These are phyloP conservation scores for Quercus lobata DNA, from an alignment of 331 rosid genomes.

Conservation along the genomic window DNA sequence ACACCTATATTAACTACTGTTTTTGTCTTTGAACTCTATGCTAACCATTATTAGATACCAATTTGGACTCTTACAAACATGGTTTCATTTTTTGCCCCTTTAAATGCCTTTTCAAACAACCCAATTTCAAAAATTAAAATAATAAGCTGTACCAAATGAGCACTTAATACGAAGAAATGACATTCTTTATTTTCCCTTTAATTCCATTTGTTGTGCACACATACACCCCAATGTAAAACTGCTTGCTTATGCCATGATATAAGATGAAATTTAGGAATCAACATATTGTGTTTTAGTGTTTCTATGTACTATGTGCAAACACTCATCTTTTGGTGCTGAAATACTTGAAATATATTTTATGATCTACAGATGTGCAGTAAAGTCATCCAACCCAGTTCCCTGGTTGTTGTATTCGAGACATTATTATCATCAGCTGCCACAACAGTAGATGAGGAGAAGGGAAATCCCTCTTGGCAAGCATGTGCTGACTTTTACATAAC, in stretches of 20 bases:
- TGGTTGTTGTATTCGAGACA: conserved; percentile 83
- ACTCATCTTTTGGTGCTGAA: background rate
- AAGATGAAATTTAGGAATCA: no score
- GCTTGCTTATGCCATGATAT: no score
- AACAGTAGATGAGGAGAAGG: conserved; percentile 94
- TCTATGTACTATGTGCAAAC: background rate
- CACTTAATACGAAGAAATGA: background rate
- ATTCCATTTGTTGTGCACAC: background rate
- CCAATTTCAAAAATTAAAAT: no score
- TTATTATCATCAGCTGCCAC: conserved; percentile 97
- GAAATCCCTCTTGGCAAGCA: conserved; percentile 98
- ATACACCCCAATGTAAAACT: background rate
- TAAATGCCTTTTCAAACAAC: background rate
- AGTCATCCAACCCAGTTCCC: conserved; percentile 77
- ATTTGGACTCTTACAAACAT: background rate
- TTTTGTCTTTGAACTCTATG: background rate
- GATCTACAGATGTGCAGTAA: conserved; percentile 88
- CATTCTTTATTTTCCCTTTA: background rate
- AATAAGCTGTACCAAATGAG: no score
- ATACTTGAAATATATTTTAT: conserved; percentile 11
- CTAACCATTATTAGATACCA: background rate
- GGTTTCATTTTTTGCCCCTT: background rate
- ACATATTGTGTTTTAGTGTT: background rate
- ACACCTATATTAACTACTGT: background rate
- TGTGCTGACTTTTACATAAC: conserved; percentile 90